Conservation (phyloP, 2,329 filamentous ascomycete genomes). For the Xylariales sp. region DNA sequence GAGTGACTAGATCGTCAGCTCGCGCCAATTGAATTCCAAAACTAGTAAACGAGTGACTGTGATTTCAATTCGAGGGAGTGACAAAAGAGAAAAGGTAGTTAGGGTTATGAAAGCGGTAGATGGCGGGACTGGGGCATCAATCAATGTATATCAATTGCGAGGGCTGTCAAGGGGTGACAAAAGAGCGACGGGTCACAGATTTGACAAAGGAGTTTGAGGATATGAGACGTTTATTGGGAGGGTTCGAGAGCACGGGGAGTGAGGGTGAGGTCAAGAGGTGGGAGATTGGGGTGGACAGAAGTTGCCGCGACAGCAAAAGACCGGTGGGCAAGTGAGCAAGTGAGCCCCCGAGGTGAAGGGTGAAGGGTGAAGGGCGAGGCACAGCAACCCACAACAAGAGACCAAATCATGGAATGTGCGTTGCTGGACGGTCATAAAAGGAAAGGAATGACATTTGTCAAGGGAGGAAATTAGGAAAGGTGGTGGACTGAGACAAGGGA, state of each 20-base stretch:
- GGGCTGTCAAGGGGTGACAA: constrained; percentile 28
- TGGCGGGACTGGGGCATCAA: constrained; percentile 39
- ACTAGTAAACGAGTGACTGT: constrained; percentile 40
- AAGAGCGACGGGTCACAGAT: constrained; percentile 32
- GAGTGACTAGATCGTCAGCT: constrained; percentile 41
- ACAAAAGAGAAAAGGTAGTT: constrained; percentile 36
- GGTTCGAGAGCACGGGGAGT: background rate
- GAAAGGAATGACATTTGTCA: constrained; percentile 44
- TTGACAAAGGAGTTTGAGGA: constrained; percentile 36
- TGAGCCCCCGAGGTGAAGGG: constrained; percentile 18
- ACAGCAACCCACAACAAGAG: constrained; percentile 20
- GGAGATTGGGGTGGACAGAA: constrained; percentile 33
- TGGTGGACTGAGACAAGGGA: constrained; percentile 39
- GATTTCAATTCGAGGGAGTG: constrained; percentile 32
- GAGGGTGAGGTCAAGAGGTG: constrained; percentile 20
- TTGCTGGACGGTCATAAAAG: constrained; percentile 34
- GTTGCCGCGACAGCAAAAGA: constrained; percentile 37
- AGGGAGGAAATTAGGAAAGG: constrained; percentile 39
- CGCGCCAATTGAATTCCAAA: constrained; percentile 32
- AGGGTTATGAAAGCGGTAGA: constrained; percentile 34
- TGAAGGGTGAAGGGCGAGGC: constrained; percentile 21
- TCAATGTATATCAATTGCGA: constrained; percentile 37
- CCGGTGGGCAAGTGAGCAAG: background rate
- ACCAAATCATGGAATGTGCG: constrained; percentile 39
- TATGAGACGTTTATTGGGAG: constrained; percentile 22